Conservation (phyloP, 306 rosid species). For the Betula pendula region DNA sequence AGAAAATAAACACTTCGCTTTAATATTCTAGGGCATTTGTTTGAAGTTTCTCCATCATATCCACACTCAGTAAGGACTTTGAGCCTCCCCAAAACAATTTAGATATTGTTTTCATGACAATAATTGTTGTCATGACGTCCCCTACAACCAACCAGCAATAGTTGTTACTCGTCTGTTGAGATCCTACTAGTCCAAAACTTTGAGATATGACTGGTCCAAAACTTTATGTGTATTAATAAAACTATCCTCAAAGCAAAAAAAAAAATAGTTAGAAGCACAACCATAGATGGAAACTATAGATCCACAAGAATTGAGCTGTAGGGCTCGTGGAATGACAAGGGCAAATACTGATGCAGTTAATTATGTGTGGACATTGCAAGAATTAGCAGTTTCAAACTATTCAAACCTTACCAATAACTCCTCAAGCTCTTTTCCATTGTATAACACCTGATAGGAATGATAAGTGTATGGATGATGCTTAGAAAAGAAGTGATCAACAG, state of each 20-base stretch:
- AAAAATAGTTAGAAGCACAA: not conserved
- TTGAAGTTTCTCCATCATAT: not conserved
- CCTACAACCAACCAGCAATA: not conserved
- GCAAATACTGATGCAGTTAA: not conserved
- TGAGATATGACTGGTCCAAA: not conserved
- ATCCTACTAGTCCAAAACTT: not conserved
- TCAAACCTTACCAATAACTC: slow-evolving; percentile 55
- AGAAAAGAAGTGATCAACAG: slow-evolving; percentile 73
- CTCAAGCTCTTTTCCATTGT: slow-evolving; percentile 55
- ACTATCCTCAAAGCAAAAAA: not conserved
- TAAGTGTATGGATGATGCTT: slow-evolving; percentile 62
- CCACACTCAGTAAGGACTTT: not conserved
- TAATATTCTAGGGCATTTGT: not conserved
- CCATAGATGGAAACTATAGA: not conserved
- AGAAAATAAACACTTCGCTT: not conserved
- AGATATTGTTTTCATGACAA: not conserved
- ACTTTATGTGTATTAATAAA: not conserved
- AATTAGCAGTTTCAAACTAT: slow-evolving; percentile 5
- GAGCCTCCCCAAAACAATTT: not conserved
- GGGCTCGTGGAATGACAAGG: not conserved
- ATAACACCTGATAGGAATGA: slow-evolving; percentile 67
- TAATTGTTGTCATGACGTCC: not conserved
- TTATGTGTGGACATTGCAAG: not conserved
- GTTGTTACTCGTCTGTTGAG: not conserved
- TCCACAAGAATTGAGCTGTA: not conserved